Conservation (phyloP, 768 basidiomycete species). For the Ramaria sp. region DNA sequence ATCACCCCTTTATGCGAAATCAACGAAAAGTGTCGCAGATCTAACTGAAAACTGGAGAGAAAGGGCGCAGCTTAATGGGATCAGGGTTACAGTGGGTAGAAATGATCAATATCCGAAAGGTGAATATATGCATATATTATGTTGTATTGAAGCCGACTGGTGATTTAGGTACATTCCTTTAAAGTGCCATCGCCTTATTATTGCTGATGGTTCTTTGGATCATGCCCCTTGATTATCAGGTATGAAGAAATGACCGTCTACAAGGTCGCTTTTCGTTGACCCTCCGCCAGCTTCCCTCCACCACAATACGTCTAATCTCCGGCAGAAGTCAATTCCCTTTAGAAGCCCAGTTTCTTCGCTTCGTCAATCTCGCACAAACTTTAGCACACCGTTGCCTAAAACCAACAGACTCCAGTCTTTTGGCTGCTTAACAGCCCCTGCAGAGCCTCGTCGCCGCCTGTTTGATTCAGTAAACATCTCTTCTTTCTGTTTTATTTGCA, state of each 20-base stretch:
- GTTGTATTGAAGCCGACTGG: no score
- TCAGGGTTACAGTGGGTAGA: conserved; percentile 42
- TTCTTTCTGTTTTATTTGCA: not conserved
- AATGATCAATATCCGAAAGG: conserved; percentile 35
- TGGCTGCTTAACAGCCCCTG: conserved; percentile 65
- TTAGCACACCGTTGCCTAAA: conserved; percentile 63
- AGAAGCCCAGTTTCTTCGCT: conserved; percentile 19
- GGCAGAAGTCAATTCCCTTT: conserved; percentile 6
- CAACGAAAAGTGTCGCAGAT: conserved; percentile 38
- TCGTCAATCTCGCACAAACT: conserved; percentile 27
- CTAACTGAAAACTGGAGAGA: conserved; percentile 63
- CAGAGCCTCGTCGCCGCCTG: conserved; percentile 34
- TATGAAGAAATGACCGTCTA: no score
- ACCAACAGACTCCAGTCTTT: conserved; percentile 49
- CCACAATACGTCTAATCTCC: not conserved
- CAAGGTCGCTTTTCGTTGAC: not conserved
- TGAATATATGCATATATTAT: conserved; percentile 24
- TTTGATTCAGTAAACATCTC: conserved; percentile 29
- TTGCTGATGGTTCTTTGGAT: no score
- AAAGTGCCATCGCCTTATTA: no score
- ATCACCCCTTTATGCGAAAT: not conserved
- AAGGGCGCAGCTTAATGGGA: conserved; percentile 60
- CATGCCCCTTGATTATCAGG: no score
- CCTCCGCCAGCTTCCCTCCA: not conserved
- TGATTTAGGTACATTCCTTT: no score